A percentile compares a stretch with the other conserved stretches of the same genome.
Evolutionary conservation across 2,329 filamentous ascomycete species (phyloP).

Genomic region (Nemania sp.): DNA sequence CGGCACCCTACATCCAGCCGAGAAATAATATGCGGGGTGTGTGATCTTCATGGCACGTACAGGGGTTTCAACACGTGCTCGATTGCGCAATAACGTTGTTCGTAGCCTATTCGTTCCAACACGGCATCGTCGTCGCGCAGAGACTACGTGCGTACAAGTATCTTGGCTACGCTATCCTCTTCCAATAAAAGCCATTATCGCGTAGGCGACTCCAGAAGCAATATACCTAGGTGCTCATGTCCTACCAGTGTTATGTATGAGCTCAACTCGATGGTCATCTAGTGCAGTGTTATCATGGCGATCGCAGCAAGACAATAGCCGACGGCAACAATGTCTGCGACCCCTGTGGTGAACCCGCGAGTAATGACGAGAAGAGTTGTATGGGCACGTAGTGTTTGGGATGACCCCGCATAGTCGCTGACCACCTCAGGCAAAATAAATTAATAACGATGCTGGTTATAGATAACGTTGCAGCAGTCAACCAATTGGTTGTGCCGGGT

Average conservation of each 20-base stretch:
- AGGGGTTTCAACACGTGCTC: slow-evolving; percentile 2
- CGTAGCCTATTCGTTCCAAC: too few relatives aligned
- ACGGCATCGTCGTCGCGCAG: too few relatives aligned
- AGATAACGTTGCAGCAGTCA: too few relatives aligned
- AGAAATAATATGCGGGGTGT: neutral
- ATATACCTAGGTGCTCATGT: too few relatives aligned
- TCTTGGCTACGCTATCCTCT: too few relatives aligned
- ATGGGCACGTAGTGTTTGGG: neutral
- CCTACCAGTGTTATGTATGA: too few relatives aligned
- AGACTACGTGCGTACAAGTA: too few relatives aligned
- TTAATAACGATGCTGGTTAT: neutral
- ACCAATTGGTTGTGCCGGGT: too few relatives aligned
- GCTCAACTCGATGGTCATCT: neutral
- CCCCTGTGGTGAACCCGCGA: neutral
- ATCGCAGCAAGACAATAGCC: neutral
- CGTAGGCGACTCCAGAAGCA: too few relatives aligned
- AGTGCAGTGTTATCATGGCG: neutral
- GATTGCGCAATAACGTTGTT: too few relatives aligned
- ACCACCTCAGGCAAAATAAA: neutral
- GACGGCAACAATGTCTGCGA: too few relatives aligned
- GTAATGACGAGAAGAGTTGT: neutral
- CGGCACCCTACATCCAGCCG: neutral
- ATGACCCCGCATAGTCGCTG: slow-evolving; percentile 7
- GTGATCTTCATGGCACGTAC: slow-evolving; percentile 2
- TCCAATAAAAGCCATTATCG: too few relatives aligned